phyloP scores from a whole-genome alignment of 768 basidiomycete species.

The Imleria badia region DNA sequence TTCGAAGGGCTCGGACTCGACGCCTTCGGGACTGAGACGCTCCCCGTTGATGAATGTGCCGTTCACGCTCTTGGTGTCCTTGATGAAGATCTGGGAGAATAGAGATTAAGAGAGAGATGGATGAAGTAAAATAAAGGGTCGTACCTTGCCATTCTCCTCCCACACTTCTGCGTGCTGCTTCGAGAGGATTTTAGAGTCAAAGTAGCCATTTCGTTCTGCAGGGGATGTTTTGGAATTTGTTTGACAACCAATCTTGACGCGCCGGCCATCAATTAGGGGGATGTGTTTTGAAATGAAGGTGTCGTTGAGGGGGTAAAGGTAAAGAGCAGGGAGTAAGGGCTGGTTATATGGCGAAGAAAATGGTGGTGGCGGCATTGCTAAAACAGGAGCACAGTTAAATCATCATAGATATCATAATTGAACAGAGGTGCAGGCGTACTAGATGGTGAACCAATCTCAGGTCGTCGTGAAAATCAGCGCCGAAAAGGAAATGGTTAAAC shows the following conservation, averaged over 20 bases:
- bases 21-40: slow-evolving; percentile 82
- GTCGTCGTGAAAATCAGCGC: background rate
- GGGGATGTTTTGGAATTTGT: slow-evolving; percentile 95
- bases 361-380: slow-evolving; percentile 34
- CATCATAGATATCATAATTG: too few relatives aligned
- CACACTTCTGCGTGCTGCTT: slow-evolving; percentile 98
- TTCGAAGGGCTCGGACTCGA: slow-evolving; percentile 91
- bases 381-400: too few relatives aligned
- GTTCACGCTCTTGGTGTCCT: slow-evolving; percentile 97
- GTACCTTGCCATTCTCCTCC: slow-evolving; percentile 87
- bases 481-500: background rate
- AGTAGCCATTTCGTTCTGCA: slow-evolving; percentile 91
- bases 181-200: slow-evolving; percentile 93
- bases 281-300: slow-evolving; percentile 95
- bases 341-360: slow-evolving; percentile 32
- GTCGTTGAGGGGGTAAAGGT: slow-evolving; percentile 91
- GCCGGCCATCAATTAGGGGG: slow-evolving; percentile 60
- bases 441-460: too few relatives aligned
- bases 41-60: slow-evolving; percentile 99
- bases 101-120: slow-evolving; percentile 10
- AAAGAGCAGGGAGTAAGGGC: slow-evolving; percentile 44
- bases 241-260: slow-evolving; percentile 91
- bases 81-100: slow-evolving; percentile 81
- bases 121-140: slow-evolving; percentile 15
- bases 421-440: too few relatives aligned